Percentiles rank a stretch among this genome's conserved stretches.
phyloP scores from a whole-genome alignment of 106 monocot species.

The Allium sativum region DNA sequence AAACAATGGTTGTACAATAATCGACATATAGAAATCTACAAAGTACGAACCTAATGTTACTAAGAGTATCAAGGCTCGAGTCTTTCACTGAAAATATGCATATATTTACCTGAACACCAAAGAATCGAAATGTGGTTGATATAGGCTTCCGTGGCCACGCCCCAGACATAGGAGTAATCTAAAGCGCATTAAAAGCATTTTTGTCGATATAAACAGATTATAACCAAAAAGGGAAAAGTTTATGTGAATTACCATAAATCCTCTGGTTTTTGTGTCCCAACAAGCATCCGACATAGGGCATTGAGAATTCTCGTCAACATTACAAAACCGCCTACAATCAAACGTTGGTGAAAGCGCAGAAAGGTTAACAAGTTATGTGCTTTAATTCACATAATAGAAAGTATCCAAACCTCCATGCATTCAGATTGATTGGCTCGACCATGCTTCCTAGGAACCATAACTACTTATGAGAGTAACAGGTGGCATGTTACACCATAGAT shows the following conservation, averaged over 20 bases:
- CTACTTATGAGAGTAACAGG: slow-evolving; percentile 77
- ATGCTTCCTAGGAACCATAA: slow-evolving; percentile 93
- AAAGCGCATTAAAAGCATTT: not conserved
- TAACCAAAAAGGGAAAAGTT: not conserved
- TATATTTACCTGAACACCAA: slow-evolving; percentile 81
- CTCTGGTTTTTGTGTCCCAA: slow-evolving; percentile 99
- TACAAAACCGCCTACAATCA: slow-evolving; percentile 71
- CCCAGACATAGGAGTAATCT: slow-evolving; percentile 96
- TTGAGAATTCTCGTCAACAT: slow-evolving; percentile 78
- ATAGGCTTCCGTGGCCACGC: slow-evolving; percentile 99
- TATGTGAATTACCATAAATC: slow-evolving; percentile 72
- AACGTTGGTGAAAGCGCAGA: not conserved
- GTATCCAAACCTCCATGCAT: slow-evolving; percentile 79
- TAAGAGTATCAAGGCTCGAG: not conserved
- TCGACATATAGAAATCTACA: not conserved
- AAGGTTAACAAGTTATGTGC: not conserved
- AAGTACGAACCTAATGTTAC: not conserved
- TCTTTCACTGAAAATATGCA: not conserved
- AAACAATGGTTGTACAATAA: no score
- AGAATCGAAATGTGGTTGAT: slow-evolving; percentile 98
- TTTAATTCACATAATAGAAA: not conserved
- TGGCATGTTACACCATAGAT: slow-evolving; percentile 67
- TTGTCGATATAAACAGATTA: not conserved
- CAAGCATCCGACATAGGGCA: slow-evolving; percentile 98
- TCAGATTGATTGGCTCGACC: slow-evolving; percentile 97